A percentile compares a stretch with the other conserved stretches of the same genome.
phyloP scores from a whole-genome alignment of 2,329 filamentous ascomycete genomes.

The Colletotrichum lindemuthianum region DNA sequence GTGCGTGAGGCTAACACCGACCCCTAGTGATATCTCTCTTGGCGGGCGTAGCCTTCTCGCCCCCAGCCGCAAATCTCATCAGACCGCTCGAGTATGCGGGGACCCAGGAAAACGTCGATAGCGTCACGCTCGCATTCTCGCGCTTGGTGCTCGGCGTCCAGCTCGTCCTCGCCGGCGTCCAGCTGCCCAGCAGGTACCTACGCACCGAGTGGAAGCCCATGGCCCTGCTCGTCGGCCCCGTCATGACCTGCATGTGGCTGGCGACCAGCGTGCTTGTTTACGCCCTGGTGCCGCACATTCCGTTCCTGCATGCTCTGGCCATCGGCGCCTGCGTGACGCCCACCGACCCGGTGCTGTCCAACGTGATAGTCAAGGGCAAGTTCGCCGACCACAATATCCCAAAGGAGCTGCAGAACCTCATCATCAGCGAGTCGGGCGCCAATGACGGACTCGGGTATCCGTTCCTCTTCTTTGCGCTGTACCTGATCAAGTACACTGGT shows the following conservation, averaged over 20 bases:
- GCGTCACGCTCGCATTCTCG: conserved; percentile 82
- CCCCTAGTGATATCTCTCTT: conserved; percentile 81
- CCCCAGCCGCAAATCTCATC: conserved; percentile 79
- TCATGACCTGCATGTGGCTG: conserved; percentile 90
- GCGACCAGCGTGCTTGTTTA: conserved; percentile 82
- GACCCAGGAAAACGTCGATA: conserved; percentile 68
- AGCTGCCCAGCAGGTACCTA: conserved; percentile 86
- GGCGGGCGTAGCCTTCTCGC: conserved; percentile 81
- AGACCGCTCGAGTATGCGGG: conserved; percentile 78
- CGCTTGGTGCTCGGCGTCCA: conserved; percentile 90
- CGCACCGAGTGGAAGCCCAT: conserved; percentile 81
- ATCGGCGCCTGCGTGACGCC: conserved; percentile 90
- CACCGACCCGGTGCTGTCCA: conserved; percentile 88
- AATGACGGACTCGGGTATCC: conserved; percentile 93
- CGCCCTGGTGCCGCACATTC: conserved; percentile 76
- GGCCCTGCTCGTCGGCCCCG: conserved; percentile 79
- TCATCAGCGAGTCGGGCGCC: conserved; percentile 84
- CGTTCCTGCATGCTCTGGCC: conserved; percentile 81
- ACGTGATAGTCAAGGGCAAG: conserved; percentile 91
- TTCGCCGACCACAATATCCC: conserved; percentile 94
- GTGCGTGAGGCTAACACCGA: conserved; percentile 21
- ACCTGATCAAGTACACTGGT: conserved; percentile 80
- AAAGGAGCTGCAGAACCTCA: conserved; percentile 80
- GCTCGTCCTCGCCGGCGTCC: conserved; percentile 87
- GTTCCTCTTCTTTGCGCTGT: conserved; percentile 86